Percentiles rank a stretch among this genome's conserved stretches.
These are phyloP conservation scores for Camellia sinensis DNA, from an alignment of 148 eudicot species.

Conservation along the genomic window DNA sequence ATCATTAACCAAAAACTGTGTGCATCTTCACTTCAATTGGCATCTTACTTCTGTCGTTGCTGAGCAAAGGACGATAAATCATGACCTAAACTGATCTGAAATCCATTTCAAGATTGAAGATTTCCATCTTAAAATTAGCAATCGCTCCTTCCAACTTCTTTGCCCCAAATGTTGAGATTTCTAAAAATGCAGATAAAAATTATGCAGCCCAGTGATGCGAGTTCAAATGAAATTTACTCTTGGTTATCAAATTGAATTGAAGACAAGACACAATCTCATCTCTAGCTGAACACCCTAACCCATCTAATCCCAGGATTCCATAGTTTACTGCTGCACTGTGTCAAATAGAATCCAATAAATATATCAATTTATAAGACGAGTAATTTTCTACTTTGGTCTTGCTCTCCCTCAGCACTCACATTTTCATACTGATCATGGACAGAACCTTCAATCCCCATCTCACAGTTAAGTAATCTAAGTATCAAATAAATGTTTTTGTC, in stretches of 20 bases:
- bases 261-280: neutral
- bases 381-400: neutral
- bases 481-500: conserved; percentile 38
- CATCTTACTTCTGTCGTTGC: neutral
- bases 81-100: neutral
- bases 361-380: neutral
- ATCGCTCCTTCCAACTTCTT: neutral
- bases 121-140: neutral
- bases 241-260: neutral
- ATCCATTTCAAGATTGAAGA: neutral
- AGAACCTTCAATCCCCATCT: conserved; percentile 34
- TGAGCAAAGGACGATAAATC: neutral
- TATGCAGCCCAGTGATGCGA: neutral
- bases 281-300: neutral
- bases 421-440: conserved; percentile 2
- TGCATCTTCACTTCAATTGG: neutral
- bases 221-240: neutral
- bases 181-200: neutral
- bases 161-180: neutral
- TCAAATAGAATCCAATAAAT: neutral
- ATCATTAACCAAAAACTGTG: neutral
- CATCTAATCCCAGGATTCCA: neutral
- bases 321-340: neutral
- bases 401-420: neutral
- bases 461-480: conserved; percentile 44